Evolutionary conservation across 2,329 filamentous ascomycete genomes (phyloP).

Genomic region (Fulvia fulva): DNA sequence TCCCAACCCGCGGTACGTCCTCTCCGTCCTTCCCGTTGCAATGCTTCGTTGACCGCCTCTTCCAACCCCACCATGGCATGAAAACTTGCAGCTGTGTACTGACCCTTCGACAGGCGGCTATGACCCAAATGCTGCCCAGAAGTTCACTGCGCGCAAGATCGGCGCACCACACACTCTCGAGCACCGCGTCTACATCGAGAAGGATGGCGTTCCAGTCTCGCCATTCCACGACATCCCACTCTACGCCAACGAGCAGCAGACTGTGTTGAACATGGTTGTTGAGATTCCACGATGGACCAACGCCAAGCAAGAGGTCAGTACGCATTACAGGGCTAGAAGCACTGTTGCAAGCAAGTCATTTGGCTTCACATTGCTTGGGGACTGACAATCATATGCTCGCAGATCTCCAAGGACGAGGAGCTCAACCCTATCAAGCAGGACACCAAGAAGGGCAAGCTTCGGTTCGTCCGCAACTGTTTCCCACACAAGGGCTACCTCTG

Average conservation of each 20-base stretch:
- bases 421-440: constrained; percentile 99
- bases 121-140: constrained; percentile 55
- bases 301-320: constrained; percentile 92
- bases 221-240: constrained; percentile 98
- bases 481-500: constrained; percentile 99
- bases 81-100: neutral
- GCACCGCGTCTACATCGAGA: constrained; percentile 96
- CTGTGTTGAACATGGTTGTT: constrained; percentile 96
- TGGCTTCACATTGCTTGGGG: neutral
- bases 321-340: neutral
- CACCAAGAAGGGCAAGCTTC: constrained; percentile 98
- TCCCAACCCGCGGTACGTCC: constrained; percentile 22
- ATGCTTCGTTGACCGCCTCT: neutral
- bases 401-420: constrained; percentile 98
- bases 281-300: constrained; percentile 99
- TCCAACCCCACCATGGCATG: neutral
- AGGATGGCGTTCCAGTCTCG: constrained; percentile 89
- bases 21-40: neutral
- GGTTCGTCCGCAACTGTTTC: constrained; percentile 99
- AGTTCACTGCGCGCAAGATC: constrained; percentile 80
- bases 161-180: constrained; percentile 88
- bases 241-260: constrained; percentile 94
- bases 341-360: neutral
- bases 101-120: constrained; percentile 17
- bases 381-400: constrained; percentile 23